Evolutionary conservation across 495 filamentous ascomycete species (phyloP).

Genomic region (Recurvomyces mirabilis): DNA sequence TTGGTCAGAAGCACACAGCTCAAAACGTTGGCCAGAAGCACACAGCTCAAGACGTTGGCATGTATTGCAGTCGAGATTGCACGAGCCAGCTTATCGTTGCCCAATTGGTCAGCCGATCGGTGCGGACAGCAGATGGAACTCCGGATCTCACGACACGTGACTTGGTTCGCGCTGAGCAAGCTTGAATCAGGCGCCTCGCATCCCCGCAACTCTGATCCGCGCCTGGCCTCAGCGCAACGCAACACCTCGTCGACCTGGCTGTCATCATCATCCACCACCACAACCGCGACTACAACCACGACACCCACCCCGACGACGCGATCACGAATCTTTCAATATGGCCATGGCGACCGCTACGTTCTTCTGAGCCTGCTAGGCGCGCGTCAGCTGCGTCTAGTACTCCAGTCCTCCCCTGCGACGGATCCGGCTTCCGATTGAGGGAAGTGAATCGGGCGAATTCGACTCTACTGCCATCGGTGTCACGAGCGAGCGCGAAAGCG

Average conservation of each 20-base stretch:
- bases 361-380: conserved; percentile 19
- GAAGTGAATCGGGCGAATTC: conserved; percentile 10
- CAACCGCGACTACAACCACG: neutral
- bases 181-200: too few species aligned
- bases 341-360: conserved; percentile 3
- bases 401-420: conserved; percentile 5
- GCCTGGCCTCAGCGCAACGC: conserved; percentile 2
- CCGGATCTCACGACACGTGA: conserved; percentile 6
- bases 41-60: too few species aligned
- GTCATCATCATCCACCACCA: neutral
- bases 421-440: conserved; percentile 21
- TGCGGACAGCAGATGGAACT: too few species aligned
- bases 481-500: conserved; percentile 2
- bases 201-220: too few species aligned
- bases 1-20: too few species aligned
- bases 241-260: neutral
- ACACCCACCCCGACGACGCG: conserved; percentile 3
- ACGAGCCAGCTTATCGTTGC: neutral
- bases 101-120: conserved; percentile 7
- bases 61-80: too few species aligned
- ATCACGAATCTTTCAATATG: neutral
- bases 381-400: conserved; percentile 18
- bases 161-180: neutral
- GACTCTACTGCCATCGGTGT: neutral
- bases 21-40: too few species aligned